These are phyloP conservation scores for Rhodotorula sp. DNA, from an alignment of 1,284 basidiomycete genomes.

Conservation along the genomic window DNA sequence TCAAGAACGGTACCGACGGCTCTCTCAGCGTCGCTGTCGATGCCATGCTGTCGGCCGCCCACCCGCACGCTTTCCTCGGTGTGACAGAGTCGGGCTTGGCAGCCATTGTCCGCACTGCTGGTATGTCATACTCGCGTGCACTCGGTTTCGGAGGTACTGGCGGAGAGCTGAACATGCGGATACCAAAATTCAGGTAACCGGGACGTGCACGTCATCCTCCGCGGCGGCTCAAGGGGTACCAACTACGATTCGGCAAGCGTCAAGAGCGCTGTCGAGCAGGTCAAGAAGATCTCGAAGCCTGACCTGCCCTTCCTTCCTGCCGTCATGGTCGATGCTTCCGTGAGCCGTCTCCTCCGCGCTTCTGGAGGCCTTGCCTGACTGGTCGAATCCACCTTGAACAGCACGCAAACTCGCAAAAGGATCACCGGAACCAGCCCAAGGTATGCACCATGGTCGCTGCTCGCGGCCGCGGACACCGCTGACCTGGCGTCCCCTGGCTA, in stretches of 20 bases:
- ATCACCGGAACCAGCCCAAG: constrained; percentile 84
- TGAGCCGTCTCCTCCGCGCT: background rate
- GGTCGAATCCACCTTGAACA: background rate
- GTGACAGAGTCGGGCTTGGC: constrained; percentile 92
- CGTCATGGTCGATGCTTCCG: constrained; percentile 43
- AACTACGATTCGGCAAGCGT: constrained; percentile 79
- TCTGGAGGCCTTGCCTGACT: too few species aligned
- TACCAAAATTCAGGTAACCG: constrained; percentile 48
- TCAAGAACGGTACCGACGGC: constrained; percentile 99
- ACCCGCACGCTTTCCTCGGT: constrained; percentile 96
- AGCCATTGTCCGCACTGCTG: constrained; percentile 90
- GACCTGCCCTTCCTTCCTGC: constrained; percentile 35
- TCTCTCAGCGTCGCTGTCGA: constrained; percentile 80
- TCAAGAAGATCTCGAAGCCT: constrained; percentile 61
- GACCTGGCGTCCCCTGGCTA: background rate
- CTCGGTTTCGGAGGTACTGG: background rate
- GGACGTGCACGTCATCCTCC: constrained; percentile 89
- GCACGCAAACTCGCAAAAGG: constrained; percentile 85
- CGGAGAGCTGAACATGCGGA: too few species aligned
- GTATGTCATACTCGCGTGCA: constrained; percentile 57
- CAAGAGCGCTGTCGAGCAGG: constrained; percentile 63
- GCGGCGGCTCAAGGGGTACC: constrained; percentile 82
- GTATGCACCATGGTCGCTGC: constrained; percentile 44
- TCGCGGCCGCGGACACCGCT: background rate
- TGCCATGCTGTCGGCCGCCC: constrained; percentile 87